Evolutionary conservation across 306 rosid genomes (phyloP), one percentile per base, ranked within the genome.

Genomic region (Astragalus membranaceus): DNA sequence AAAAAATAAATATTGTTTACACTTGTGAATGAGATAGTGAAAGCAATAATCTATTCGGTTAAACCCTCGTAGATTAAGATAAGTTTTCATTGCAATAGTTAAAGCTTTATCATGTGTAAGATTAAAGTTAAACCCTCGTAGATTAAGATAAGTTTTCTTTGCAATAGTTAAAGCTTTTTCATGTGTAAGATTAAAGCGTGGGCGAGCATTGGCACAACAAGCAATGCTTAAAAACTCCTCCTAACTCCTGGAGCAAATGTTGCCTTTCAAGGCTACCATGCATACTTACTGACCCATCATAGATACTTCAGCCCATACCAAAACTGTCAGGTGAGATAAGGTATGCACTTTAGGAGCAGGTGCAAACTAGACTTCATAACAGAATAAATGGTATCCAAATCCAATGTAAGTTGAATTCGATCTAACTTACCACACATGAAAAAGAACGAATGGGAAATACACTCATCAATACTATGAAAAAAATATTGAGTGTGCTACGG

Each of bases 331-430:
- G 13, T 11, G 6, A 44, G 23, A 29, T 58, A 5, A 32, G 63
- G 29, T 37, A 20, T 37, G 43, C 33, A 15, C 42, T 51, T 51
- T 7, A 7, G 15, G 43, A 52, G 69, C 37, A 49, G 26, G 16
- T 26, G 39, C 7, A 10, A 50, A 20, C 42, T 55, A 46, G 37
- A 36, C 23, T 33, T 35, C 67, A 51, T 41, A 68, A 59, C n/a
- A 50, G 68, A 41, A 50, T 29, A 58, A 58, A 65, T 60, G 72
- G 10, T 11, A 61, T 69, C 57, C 53, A 59, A 46, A 61, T 69
- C 57, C 53, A 59, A 46, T 14, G 32, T 30, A 50, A 3, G 49
- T 11, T 30, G 75, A 68, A 41, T 48, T 7, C 13, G 50, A 57
- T 49, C 73, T n/a, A 57, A 75, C 39, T 59, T n/a, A 48, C 58